phyloP scores from a whole-genome alignment of 2,329 filamentous ascomycete species.

The Talaromyces sp. region DNA sequence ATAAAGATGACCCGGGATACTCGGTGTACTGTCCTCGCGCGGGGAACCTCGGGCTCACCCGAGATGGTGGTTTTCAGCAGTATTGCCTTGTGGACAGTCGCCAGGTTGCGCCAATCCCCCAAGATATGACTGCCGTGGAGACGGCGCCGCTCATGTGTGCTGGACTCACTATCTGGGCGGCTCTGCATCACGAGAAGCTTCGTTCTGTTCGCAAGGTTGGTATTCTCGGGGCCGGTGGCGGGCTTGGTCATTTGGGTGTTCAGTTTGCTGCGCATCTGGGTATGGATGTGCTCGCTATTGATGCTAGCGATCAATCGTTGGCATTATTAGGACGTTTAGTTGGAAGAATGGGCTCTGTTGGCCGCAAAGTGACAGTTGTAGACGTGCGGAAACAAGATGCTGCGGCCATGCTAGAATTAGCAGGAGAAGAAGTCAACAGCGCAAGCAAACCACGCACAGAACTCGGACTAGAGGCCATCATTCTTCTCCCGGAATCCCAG shows the following conservation, averaged over 20 bases:
- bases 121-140: constrained; percentile 21
- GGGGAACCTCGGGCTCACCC: constrained; percentile 3
- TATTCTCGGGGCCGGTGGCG: constrained; percentile 62
- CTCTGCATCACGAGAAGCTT: constrained; percentile 52
- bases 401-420: constrained; percentile 21
- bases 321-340: constrained; percentile 24
- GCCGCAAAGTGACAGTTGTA: constrained; percentile 28
- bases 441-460: constrained; percentile 18
- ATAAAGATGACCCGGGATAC: constrained; percentile 2
- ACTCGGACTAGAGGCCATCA: constrained; percentile 43
- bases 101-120: constrained; percentile 23
- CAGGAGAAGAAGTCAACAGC: constrained; percentile 5
- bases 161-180: constrained; percentile 42
- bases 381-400: constrained; percentile 32
- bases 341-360: neutral
- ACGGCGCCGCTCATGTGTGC: constrained; percentile 33
- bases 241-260: constrained; percentile 63
- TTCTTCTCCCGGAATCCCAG: constrained; percentile 45
- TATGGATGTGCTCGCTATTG: constrained; percentile 46
- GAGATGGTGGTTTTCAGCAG: constrained; percentile 16
- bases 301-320: constrained; percentile 19
- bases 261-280: constrained; percentile 64
- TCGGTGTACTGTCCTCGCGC: constrained; percentile 7
- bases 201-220: constrained; percentile 63
- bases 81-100: constrained; percentile 17